Percentiles rank a stretch among this genome's conserved stretches.
Evolutionary conservation across 768 basidiomycete species (phyloP).

Genomic region (Calocybe gangraenosa): DNA sequence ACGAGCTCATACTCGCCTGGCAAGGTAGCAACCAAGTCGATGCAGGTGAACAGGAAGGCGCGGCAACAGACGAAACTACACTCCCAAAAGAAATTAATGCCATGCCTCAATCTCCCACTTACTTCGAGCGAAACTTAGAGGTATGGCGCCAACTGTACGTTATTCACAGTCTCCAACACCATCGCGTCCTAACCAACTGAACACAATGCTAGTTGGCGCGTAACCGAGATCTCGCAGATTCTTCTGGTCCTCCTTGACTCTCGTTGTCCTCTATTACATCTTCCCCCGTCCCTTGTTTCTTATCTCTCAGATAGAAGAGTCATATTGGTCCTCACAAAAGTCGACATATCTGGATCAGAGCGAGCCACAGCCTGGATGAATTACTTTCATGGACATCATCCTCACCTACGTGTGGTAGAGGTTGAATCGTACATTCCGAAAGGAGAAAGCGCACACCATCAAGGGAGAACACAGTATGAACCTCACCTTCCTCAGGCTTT

Average conservation of each 20-base stretch:
- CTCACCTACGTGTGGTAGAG: constrained; percentile 57
- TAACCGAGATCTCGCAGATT: constrained; percentile 87
- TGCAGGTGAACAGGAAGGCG: constrained; percentile 37
- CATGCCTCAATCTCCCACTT: constrained; percentile 66
- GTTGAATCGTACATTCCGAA: constrained; percentile 76
- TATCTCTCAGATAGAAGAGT: constrained; percentile 55
- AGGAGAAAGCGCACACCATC: constrained; percentile 29
- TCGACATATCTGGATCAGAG: constrained; percentile 73
- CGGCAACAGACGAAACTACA: constrained; percentile 9
- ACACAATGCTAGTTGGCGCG: constrained; percentile 70
- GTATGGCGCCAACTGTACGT: constrained; percentile 92
- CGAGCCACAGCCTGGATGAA: constrained; percentile 63
- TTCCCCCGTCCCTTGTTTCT: constrained; percentile 69
- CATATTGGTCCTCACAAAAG: constrained; percentile 83
- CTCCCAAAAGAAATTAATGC: constrained; percentile 4
- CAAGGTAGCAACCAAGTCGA: constrained; percentile 4
- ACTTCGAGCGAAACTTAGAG: constrained; percentile 88
- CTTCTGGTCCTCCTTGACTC: constrained; percentile 86
- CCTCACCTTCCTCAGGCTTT: constrained; percentile 69
- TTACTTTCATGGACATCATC: constrained; percentile 52
- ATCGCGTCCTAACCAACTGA: constrained; percentile 11
- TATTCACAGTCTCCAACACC: background rate
- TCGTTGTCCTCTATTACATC: constrained; percentile 84
- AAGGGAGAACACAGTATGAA: constrained; percentile 48
- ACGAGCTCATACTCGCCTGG: constrained; percentile 37